Base-by-base conservation (phyloP, 768 basidiomycete genomes). In the Piloderma croceum region DNA sequence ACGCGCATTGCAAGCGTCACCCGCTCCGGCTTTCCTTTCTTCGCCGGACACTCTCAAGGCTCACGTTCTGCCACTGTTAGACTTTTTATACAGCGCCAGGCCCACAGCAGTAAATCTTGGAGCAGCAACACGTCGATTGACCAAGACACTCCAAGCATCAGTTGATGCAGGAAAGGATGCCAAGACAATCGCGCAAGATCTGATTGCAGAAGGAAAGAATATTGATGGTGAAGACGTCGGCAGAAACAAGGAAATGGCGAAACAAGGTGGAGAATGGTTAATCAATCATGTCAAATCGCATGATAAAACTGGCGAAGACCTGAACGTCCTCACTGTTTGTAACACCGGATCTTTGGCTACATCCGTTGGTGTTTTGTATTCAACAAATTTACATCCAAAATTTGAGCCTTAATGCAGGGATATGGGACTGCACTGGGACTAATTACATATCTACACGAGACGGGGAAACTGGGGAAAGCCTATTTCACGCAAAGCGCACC, bases 341-440 rank as follows among this genome's bases (percentile, higher is more conserved):
- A 97, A 97, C 60, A 98, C 93, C n/a, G 93, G 93, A 4, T 90
- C 86, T 18, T 72, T 98, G 47, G 93, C 94, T 2, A 96, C 92
- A 7, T 94, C 91, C 22, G 91, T 91, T 50, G 41, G 82, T 52
- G 35, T 40, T 38, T 37, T 22, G 33, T 34, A 32, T 22, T 19
- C 37, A 5, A 15, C 27, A 12, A 29, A 24, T n/a, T n/a, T n/a
- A n/a, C n/a, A n/a, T n/a, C n/a, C n/a, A n/a, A n/a, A n/a, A n/a
- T 31, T 34, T 31, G 23, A 24, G 39, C 40, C 9, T 18, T 35
- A 24, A 39, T 40, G n/a, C 50, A 93, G 91, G 93, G 92, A 17
- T 94, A 96, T 61, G 93, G 93, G 12, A 98, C 93, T 2, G 93
- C 93, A 2, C 67, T 98, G 9, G 94, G 94, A 18, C 70, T 96